Percentiles rank a stretch among this genome's conserved stretches.
phyloP scores from a whole-genome alignment of 148 eudicot genomes.

The Silene conica region DNA sequence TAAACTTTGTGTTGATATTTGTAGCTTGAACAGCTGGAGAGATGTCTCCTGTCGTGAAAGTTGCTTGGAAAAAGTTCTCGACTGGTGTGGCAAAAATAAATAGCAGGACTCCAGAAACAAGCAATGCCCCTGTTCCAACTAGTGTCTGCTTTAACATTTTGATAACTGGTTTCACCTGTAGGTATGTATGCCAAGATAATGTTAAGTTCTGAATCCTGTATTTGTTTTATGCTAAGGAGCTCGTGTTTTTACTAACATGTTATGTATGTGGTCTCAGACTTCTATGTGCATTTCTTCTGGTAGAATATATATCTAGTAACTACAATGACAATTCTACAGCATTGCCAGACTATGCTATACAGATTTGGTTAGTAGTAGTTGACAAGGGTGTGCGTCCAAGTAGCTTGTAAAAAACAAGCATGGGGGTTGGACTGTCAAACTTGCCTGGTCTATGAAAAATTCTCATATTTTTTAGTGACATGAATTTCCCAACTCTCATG shows the following conservation, averaged over 20 bases:
- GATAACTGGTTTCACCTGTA: slow-evolving; percentile 90
- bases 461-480: too few species aligned
- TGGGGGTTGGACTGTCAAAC: too few species aligned
- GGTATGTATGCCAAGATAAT: slow-evolving; percentile 2
- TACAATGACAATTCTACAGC: neutral
- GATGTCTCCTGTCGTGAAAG: slow-evolving; percentile 35
- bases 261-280: neutral
- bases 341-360: neutral
- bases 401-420: too few species aligned
- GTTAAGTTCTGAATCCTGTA: neutral
- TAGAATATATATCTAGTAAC: neutral
- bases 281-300: neutral
- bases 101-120: slow-evolving; percentile 60
- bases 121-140: slow-evolving; percentile 80
- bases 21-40: slow-evolving; percentile 34
- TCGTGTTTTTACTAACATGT: neutral
- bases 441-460: too few species aligned
- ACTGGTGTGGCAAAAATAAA: slow-evolving; percentile 85
- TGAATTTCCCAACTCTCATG: neutral
- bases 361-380: neutral
- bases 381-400: too few species aligned
- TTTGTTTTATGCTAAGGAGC: neutral
- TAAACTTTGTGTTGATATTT: slow-evolving; percentile 42
- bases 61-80: slow-evolving; percentile 56
- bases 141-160: slow-evolving; percentile 91